Percentiles rank a stretch among this genome's conserved stretches.
Evolutionary conservation across 176 grass and related monocot species (phyloP).

Genomic region (Lolium rigidum): DNA sequence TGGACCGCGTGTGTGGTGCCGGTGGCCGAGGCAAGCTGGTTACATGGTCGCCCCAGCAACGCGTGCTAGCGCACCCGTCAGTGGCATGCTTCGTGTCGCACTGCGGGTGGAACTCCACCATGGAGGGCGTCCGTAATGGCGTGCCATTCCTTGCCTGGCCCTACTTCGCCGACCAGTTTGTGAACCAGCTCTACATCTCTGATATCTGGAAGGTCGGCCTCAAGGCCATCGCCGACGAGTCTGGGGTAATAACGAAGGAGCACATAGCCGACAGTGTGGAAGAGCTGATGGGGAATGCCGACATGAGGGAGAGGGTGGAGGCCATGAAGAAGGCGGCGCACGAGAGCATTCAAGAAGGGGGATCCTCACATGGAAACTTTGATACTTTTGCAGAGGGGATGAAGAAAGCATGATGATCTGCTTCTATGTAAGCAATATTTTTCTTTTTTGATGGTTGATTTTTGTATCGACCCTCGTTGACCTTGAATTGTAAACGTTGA

Average conservation of each 20-base stretch:
- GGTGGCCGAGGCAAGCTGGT: conserved; percentile 3
- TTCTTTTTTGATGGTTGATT: too few relatives aligned
- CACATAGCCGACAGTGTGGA: neutral
- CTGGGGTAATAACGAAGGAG: conserved; percentile 20
- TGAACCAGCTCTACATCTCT: conserved; percentile 50
- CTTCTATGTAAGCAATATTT: neutral
- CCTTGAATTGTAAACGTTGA: too few relatives aligned
- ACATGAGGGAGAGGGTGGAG: conserved; percentile 22
- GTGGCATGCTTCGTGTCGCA: conserved; percentile 58
- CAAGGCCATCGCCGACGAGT: neutral
- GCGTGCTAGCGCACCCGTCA: conserved; percentile 26
- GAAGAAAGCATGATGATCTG: neutral
- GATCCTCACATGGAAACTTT: neutral
- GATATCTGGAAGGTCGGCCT: conserved; percentile 52
- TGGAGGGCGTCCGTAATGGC: conserved; percentile 52
- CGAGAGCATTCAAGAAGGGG: neutral
- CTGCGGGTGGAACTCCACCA: conserved; percentile 66
- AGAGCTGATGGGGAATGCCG: neutral
- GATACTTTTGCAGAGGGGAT: conserved; percentile 7
- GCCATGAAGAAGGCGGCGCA: conserved; percentile 8
- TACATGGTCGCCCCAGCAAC: conserved; percentile 18
- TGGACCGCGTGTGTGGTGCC: neutral
- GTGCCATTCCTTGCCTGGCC: conserved; percentile 55
- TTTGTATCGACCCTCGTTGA: too few relatives aligned
- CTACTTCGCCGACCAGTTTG: conserved; percentile 51